Base-by-base conservation (phyloP, 176 grass and related monocot genomes). In the Raddia guianensis region DNA sequence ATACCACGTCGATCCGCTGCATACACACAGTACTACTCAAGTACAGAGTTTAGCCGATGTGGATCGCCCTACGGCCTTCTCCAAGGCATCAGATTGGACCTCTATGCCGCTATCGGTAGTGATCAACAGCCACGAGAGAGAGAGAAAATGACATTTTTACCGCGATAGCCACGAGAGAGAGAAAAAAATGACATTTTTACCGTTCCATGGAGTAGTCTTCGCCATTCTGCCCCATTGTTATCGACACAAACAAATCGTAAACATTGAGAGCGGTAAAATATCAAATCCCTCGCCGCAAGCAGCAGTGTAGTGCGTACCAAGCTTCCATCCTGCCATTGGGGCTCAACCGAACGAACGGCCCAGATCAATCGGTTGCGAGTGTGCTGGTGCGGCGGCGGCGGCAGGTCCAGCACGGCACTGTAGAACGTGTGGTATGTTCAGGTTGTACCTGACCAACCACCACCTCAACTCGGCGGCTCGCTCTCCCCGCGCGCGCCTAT, bases 321-420 rank as follows among this genome's bases (percentile, higher is more conserved):
- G 40, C 0, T 7, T 14, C 20, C 16, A 44, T 77, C 66, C 34
- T 5, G 4, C 46, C 74, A 9, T 21, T 20, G 20, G 19, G 64
- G 5, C 40, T 49, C 4, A 15, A 65, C 79, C 75, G 35, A 43
- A 79, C 68, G 58, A 43, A 79, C 68, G 58, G 40, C 16, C 21
- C 49, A 34, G 4, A 51, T 66, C n/a, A 35, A 16, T 7, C 0
- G 40, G 5, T 3, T 3, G 35, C n/a, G 33, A 16, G 61, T 40
- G 6, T 48, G 8, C 62, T 5, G 5, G 6, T 48, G 8, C 62
- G 6, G 5, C 48, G 3, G 68, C 21, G 2, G 3, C 37, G 4
- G 37, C 37, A 1, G 37, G 37, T 40, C 37, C 32, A 5, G 10
- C 59, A 27, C 60, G 0, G 40, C 34, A 7, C 37, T 14, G 43